Evolutionary conservation across 306 rosid species (phyloP).

Genomic region (Prunus mume): DNA sequence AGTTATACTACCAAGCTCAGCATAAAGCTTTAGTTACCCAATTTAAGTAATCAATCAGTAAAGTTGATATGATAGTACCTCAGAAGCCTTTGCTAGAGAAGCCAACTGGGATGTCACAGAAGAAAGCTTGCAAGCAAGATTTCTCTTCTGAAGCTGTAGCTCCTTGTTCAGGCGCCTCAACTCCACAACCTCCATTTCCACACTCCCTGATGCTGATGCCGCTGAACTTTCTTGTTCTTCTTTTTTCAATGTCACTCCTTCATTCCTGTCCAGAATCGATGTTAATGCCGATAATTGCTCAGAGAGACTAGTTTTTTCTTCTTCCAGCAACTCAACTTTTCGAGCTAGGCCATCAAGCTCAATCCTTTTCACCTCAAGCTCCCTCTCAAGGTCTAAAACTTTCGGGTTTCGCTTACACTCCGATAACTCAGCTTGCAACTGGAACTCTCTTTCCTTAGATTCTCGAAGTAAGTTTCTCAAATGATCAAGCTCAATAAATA

Average conservation of each 20-base stretch:
- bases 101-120: slow-evolving; percentile 62
- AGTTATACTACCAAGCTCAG: too few species aligned
- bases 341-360: slow-evolving; percentile 56
- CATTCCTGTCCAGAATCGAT: slow-evolving; percentile 40
- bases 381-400: slow-evolving; percentile 42
- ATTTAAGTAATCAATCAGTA: background rate
- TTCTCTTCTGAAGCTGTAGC: slow-evolving; percentile 89
- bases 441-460: slow-evolving; percentile 76
- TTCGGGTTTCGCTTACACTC: slow-evolving; percentile 49
- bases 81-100: slow-evolving; percentile 54
- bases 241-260: slow-evolving; percentile 32
- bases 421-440: slow-evolving; percentile 71
- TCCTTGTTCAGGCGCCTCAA: slow-evolving; percentile 87
- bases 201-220: slow-evolving; percentile 27
- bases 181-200: slow-evolving; percentile 85
- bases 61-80: slow-evolving; percentile 36
- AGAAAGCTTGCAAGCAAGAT: slow-evolving; percentile 68
- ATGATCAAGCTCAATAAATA: slow-evolving; percentile 86
- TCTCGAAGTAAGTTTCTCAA: slow-evolving; percentile 73
- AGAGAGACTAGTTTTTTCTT: slow-evolving; percentile 50
- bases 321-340: slow-evolving; percentile 54
- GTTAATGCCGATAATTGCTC: slow-evolving; percentile 46
- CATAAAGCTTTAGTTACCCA: background rate
- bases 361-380: slow-evolving; percentile 37
- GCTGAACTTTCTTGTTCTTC: slow-evolving; percentile 26